Evolutionary conservation across 2,329 filamentous ascomycete genomes (phyloP), one percentile per base, ranked within the genome.

Genomic region (Colletotrichum limetticola): DNA sequence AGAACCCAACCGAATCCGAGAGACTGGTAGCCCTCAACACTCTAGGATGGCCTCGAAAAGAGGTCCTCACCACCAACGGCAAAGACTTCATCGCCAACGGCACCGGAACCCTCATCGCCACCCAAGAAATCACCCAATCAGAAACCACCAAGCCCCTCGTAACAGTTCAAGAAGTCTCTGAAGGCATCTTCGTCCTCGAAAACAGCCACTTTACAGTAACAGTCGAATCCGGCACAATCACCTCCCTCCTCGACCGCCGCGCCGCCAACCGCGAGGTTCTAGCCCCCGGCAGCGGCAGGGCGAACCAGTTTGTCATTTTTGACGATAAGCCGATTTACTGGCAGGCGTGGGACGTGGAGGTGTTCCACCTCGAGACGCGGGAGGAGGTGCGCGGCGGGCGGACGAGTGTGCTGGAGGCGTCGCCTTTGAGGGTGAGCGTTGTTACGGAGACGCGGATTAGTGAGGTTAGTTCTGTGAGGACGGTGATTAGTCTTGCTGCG

Each of bases 261-360:
- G 87, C 86, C 1, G 87, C 86, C 1, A 82, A 88, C 42, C 87
- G 91, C 24, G 89, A 93, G 76, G 79, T 92, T 16, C 83, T 93
- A 22, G 84, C 89, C 6, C 6, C 16, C 6, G 42, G 42, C 16
- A 19, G 42, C 16, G 83, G 84, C n/a, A 92, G 91, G 78, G 90
- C 88, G 6, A 91, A 90, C 26, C 91, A 93, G 77, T 83, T 91
- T 7, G 91, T 92, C 64, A 85, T 93, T 22, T 93, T 91, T 76
- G 91, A 93, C 75, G 91, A 93, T 78, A 92, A 93, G 81, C 91
- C 91, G 5, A 85, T 93, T 4, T 92, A 92, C 81, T 93, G 91
- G 91, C 91, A 93, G 78, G 91, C 91, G 1, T 93, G 91, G 91
- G 91, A 93, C 77, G 91, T 92, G 2, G 91, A 93, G 78, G 90